Evolutionary conservation across 352 stramenopile genomes (phyloP), one percentile per base, ranked within the genome.

Genomic region (Pythium dissimile): DNA sequence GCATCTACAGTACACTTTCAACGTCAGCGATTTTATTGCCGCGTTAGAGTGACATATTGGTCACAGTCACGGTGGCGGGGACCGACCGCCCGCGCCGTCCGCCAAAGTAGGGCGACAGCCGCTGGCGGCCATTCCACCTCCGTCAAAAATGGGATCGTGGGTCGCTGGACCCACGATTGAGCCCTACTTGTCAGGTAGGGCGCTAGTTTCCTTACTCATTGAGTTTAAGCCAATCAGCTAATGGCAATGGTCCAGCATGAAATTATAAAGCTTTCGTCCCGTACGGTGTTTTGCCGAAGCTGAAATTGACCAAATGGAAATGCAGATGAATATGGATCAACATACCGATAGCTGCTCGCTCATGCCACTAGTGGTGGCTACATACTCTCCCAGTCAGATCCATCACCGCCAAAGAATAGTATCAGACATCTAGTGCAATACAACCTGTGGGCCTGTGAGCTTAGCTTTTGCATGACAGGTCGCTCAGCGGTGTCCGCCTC

Each of bases 131-230:
- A 89, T 88, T 91, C 80, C 80, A 84, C 63, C 67, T 86, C 79
- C 80, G 65, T 83, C 67, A 91, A 71, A 90, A 80, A 89, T 88
- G 81, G 37, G 73, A 80, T 73, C 45, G 43, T 51, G 59, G 71
- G 64, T 74, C 66, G 60, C 76, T 85, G 1, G 61, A 74, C 64
- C 65, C 76, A 66, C 57, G 57, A 48, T 41, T 63, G 45, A 60
- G 69, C 74, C 71, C 75, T 84, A 93, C 81, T 85, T 92, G 79
- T 93, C 81, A 93, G 72, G 81, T 91, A 88, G 75, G 61, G 75
- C 77, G 64, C 73, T 91, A 93, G 84, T 93, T 93, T 93, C 84
- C 84, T 93, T 93, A 93, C 84, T 93, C 84, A 93, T 93, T 91
- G 84, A 93, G 84, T 93, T 93, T 93, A 93, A 93, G 84, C 84